These are phyloP conservation scores for Chloranthus sessilifolius DNA, from an alignment of 164 flowering plant genomes.

Conservation along the genomic window DNA sequence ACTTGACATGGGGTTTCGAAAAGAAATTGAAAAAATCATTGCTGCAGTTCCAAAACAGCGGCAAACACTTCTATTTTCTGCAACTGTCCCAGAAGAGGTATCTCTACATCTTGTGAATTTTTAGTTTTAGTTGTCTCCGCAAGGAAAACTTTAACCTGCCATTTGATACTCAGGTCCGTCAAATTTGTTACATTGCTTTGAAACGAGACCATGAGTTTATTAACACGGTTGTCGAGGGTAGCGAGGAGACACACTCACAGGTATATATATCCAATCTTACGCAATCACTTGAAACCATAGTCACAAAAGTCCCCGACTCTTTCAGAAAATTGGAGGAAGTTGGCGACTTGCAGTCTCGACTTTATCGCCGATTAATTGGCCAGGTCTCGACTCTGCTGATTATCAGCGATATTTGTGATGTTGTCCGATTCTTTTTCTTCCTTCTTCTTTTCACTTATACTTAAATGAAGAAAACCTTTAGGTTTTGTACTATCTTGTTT, in stretches of 20 bases:
- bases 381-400: too few relatives aligned
- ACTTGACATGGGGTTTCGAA: slow-evolving; percentile 95
- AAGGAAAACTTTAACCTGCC: slow-evolving; percentile 9
- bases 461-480: too few relatives aligned
- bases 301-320: too few relatives aligned
- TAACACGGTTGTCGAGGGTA: slow-evolving; percentile 89
- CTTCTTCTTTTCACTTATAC: too few relatives aligned
- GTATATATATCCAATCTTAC: slow-evolving; percentile 27
- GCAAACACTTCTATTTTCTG: slow-evolving; percentile 95
- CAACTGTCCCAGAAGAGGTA: slow-evolving; percentile 95
- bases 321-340: too few relatives aligned
- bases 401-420: too few relatives aligned
- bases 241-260: slow-evolving; percentile 91
- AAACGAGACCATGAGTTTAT: slow-evolving; percentile 89
- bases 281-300: too few relatives aligned
- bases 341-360: too few relatives aligned
- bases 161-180: slow-evolving; percentile 67
- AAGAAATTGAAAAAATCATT: slow-evolving; percentile 80
- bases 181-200: slow-evolving; percentile 85
- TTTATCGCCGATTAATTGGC: too few relatives aligned
- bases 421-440: too few relatives aligned
- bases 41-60: slow-evolving; percentile 93
- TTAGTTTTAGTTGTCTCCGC: background rate
- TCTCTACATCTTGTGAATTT: slow-evolving; percentile 3
- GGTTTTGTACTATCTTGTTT: too few relatives aligned